A percentile compares a stretch with the other conserved stretches of the same genome.
Evolutionary conservation across 2,329 filamentous ascomycete species (phyloP).

Genomic region (Cercospora berteroae): DNA sequence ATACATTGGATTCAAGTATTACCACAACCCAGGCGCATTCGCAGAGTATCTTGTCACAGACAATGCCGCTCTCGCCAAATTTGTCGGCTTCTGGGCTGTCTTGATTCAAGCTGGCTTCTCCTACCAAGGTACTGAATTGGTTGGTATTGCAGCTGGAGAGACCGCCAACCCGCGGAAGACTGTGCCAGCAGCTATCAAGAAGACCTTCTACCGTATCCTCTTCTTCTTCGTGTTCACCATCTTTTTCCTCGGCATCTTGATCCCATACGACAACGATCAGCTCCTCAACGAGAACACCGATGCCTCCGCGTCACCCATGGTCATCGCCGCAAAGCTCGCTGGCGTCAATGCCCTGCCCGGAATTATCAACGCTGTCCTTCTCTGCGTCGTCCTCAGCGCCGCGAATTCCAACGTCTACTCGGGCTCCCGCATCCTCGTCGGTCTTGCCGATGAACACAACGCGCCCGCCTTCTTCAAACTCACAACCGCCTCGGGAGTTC

Average conservation of each 20-base stretch:
- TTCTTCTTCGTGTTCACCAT: conserved; percentile 40
- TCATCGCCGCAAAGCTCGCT: conserved; percentile 62
- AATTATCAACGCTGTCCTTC: conserved; percentile 69
- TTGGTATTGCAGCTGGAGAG: conserved; percentile 54
- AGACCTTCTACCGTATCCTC: conserved; percentile 40
- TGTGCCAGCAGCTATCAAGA: conserved; percentile 38
- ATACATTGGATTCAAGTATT: conserved; percentile 61
- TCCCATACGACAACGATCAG: conserved; percentile 37
- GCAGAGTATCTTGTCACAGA: conserved; percentile 32
- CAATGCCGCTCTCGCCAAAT: conserved; percentile 35
- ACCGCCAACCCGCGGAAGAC: conserved; percentile 53
- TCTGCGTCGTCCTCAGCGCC: conserved; percentile 66
- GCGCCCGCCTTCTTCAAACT: conserved; percentile 56
- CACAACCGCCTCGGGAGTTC: conserved; percentile 63
- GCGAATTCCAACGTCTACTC: conserved; percentile 69
- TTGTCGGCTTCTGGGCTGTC: conserved; percentile 55
- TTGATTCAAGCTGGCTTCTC: conserved; percentile 58
- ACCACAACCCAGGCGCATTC: conserved; percentile 42
- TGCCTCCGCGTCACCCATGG: conserved; percentile 61
- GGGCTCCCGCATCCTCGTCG: conserved; percentile 66
- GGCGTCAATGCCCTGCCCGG: conserved; percentile 60
- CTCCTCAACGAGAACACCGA: conserved; percentile 42
- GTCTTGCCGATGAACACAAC: conserved; percentile 60
- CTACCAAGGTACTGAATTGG: conserved; percentile 56
- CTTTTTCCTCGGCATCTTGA: conserved; percentile 39